These are phyloP conservation scores for Pleurotus sapidus DNA, from an alignment of 768 basidiomycete genomes.

Conservation along the genomic window DNA sequence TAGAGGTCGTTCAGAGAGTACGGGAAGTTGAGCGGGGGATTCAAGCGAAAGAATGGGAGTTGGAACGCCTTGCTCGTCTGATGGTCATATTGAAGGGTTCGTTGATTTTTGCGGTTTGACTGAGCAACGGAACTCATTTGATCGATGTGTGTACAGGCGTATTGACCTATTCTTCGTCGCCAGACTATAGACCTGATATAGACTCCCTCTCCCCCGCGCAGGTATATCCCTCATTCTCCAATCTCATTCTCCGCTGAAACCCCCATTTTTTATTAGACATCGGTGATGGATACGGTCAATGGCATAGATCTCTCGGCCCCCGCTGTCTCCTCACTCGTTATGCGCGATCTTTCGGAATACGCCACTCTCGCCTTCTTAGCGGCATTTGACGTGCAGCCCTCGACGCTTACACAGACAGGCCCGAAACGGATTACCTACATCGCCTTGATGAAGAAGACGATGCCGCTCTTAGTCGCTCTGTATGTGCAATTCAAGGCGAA, in stretches of 20 bases:
- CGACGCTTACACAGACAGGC: slow-evolving; percentile 37
- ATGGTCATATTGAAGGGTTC: slow-evolving; percentile 78
- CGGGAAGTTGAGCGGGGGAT: slow-evolving; percentile 46
- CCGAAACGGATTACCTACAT: slow-evolving; percentile 84
- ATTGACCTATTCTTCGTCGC: slow-evolving; percentile 76
- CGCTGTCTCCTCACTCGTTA: slow-evolving; percentile 68
- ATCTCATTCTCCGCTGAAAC: neutral
- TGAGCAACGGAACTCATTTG: neutral
- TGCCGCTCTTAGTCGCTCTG: slow-evolving; percentile 81
- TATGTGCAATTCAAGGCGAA: slow-evolving; percentile 65
- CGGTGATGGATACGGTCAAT: slow-evolving; percentile 69
- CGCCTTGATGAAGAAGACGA: slow-evolving; percentile 81
- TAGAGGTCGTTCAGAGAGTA: slow-evolving; percentile 66
- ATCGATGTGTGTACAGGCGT: slow-evolving; percentile 41
- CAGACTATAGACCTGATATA: slow-evolving; percentile 87
- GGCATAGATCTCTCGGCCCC: slow-evolving; percentile 61
- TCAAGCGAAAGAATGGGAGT: slow-evolving; percentile 59
- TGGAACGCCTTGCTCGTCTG: slow-evolving; percentile 62
- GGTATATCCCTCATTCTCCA: slow-evolving; percentile 33
- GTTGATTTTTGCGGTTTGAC: neutral
- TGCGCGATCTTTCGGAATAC: slow-evolving; percentile 84
- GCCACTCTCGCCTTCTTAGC: slow-evolving; percentile 85
- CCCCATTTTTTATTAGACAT: slow-evolving; percentile 44
- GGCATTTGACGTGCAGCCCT: slow-evolving; percentile 54
- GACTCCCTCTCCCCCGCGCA: slow-evolving; percentile 80